Evolutionary conservation across 495 filamentous ascomycete genomes (phyloP).

Genomic region (Trichoderma reesei): DNA sequence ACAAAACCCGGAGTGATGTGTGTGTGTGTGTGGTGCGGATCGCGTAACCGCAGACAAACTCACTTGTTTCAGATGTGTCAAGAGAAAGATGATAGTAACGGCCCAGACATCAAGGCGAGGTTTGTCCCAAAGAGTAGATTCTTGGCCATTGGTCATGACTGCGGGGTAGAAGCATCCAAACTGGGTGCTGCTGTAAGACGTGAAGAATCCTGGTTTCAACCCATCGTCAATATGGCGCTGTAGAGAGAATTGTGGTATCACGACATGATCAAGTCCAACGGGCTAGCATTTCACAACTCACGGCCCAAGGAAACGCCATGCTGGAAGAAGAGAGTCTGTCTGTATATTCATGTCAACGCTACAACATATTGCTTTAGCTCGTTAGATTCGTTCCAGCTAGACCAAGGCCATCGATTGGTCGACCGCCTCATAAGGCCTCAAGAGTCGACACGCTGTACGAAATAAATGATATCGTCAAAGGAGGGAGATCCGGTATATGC

Average conservation of each 20-base stretch:
- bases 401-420: background rate
- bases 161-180: background rate
- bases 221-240: too few species aligned
- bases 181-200: background rate
- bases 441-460: background rate
- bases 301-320: background rate
- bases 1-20: too few species aligned
- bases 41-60: too few species aligned
- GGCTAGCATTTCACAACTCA: too few species aligned
- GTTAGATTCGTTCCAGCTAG: background rate
- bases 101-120: too few species aligned
- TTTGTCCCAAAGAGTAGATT: too few species aligned
- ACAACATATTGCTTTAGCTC: background rate
- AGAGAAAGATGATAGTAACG: too few species aligned
- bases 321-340: background rate
- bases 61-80: too few species aligned
- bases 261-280: too few species aligned
- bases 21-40: too few species aligned
- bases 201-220: too few species aligned
- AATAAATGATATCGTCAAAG: background rate
- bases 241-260: too few species aligned
- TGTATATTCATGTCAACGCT: slow-evolving; percentile 1
- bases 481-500: background rate
- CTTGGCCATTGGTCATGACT: background rate
- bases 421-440: background rate